These are phyloP conservation scores for Paecilomyces formosus DNA, from an alignment of 2,329 filamentous ascomycete species.

Conservation along the genomic window DNA sequence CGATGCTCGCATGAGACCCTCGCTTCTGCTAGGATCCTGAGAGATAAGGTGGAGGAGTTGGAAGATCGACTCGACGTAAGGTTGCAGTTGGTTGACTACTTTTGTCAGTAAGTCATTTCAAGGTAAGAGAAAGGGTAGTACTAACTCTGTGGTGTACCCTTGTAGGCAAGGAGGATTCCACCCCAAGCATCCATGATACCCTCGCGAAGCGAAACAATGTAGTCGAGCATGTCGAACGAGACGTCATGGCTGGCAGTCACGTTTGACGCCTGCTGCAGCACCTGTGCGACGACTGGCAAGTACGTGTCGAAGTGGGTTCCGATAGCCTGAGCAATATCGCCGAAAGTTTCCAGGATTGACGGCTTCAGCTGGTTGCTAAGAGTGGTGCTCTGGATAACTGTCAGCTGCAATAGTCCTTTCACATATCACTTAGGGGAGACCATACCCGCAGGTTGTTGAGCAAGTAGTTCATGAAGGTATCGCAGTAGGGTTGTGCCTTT, in stretches of 20 bases:
- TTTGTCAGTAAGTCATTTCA: conserved; percentile 5
- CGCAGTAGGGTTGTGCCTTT: conserved; percentile 89
- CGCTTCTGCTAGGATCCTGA: conserved; percentile 78
- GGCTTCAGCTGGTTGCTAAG: conserved; percentile 96
- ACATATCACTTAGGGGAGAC: conserved; percentile 7
- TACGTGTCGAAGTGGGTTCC: conserved; percentile 88
- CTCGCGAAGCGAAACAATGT: conserved; percentile 87
- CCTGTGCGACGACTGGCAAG: conserved; percentile 82
- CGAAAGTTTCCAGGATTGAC: conserved; percentile 94
- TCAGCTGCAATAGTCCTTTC: conserved; percentile 19
- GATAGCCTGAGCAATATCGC: conserved; percentile 94
- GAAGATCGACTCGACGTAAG: conserved; percentile 80
- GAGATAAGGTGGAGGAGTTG: conserved; percentile 74
- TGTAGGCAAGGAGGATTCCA: conserved; percentile 92
- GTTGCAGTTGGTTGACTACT: conserved; percentile 61
- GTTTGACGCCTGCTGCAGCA: conserved; percentile 83
- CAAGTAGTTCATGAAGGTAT: conserved; percentile 96
- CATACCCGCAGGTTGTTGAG: conserved; percentile 77
- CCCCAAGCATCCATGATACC: conserved; percentile 99
- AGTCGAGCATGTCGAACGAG: conserved; percentile 93
- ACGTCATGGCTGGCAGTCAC: conserved; percentile 73
- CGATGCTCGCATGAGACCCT: conserved; percentile 81
- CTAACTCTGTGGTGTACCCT: conserved; percentile 48
- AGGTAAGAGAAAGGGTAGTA: not conserved
- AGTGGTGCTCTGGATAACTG: conserved; percentile 58